phyloP scores from a whole-genome alignment of 1,139 yeast genomes.

The Magnusiomyces tetraspermus region DNA sequence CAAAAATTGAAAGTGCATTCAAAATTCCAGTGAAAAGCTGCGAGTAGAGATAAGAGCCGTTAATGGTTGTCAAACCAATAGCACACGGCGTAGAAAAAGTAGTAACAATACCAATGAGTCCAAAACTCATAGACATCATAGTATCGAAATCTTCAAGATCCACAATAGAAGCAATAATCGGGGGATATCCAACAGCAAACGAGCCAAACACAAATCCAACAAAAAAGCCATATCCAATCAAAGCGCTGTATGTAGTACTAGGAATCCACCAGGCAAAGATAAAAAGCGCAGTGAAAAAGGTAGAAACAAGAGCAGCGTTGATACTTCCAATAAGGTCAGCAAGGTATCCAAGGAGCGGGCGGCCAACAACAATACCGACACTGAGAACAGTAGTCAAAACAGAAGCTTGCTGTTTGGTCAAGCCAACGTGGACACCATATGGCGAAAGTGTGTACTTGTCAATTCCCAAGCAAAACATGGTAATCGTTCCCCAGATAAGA shows the following conservation, averaged over 20 bases:
- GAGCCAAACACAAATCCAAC: conserved; percentile 47
- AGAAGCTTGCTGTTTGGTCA: conserved; percentile 47
- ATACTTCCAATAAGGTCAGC: conserved; percentile 54
- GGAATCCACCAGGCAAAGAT: conserved; percentile 57
- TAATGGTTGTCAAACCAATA: conserved; percentile 16
- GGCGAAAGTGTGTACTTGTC: conserved; percentile 53
- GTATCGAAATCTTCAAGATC: conserved; percentile 43
- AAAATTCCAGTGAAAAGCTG: conserved; percentile 50
- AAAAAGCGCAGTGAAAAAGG: conserved; percentile 26
- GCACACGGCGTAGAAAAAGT: conserved; percentile 35
- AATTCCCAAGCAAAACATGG: conserved; percentile 49
- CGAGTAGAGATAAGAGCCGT: conserved; percentile 46
- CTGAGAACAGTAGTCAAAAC: conserved; percentile 52
- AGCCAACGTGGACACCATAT: conserved; percentile 52
- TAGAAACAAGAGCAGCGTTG: conserved; percentile 38
- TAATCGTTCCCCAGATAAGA: conserved; percentile 49
- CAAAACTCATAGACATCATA: conserved; percentile 52
- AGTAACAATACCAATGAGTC: conserved; percentile 38
- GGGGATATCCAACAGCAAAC: conserved; percentile 31
- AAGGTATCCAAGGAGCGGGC: conserved; percentile 51
- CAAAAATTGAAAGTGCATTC: conserved; percentile 1
- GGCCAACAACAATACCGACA: conserved; percentile 55
- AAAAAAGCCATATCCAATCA: conserved; percentile 39
- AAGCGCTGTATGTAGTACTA: conserved; percentile 44
- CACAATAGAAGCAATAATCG: conserved; percentile 42